phyloP scores from a whole-genome alignment of 176 grass and related monocot genomes.

The Otatea glauca region DNA sequence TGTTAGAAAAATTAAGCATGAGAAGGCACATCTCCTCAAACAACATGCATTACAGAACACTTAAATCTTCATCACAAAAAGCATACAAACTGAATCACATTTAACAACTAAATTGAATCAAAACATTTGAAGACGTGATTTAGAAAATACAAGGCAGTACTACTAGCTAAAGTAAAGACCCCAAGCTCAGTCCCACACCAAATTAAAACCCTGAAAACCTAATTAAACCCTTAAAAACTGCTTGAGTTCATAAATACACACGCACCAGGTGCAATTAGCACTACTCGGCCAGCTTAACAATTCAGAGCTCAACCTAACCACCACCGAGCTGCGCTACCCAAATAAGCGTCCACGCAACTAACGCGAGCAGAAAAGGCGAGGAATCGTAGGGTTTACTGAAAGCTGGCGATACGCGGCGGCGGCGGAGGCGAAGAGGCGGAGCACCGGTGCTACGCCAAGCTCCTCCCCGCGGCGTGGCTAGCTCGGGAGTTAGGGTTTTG shows the following conservation, averaged over 20 bases:
- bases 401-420: not conserved
- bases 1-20: slow-evolving; percentile 16
- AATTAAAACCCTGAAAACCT: not conserved
- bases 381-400: slow-evolving; percentile 16
- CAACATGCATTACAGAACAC: not conserved
- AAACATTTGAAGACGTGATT: slow-evolving; percentile 2
- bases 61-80: not conserved
- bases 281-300: not conserved
- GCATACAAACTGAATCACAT: not conserved
- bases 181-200: not conserved
- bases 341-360: not conserved
- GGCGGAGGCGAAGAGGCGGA: not conserved
- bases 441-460: slow-evolving; percentile 14
- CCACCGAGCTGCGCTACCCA: not conserved
- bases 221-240: slow-evolving; percentile 26
- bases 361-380: not conserved
- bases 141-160: slow-evolving; percentile 1
- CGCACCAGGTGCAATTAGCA: not conserved
- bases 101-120: not conserved
- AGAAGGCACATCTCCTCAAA: slow-evolving; percentile 21
- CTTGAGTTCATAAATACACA: not conserved
- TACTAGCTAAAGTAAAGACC: not conserved
- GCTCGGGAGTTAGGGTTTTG: slow-evolving; percentile 52
- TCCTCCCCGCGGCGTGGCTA: slow-evolving; percentile 18
- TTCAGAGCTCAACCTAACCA: slow-evolving; percentile 1